These are phyloP conservation scores for Phytophthora litchii DNA, from an alignment of 352 stramenopile genomes.

Conservation along the genomic window DNA sequence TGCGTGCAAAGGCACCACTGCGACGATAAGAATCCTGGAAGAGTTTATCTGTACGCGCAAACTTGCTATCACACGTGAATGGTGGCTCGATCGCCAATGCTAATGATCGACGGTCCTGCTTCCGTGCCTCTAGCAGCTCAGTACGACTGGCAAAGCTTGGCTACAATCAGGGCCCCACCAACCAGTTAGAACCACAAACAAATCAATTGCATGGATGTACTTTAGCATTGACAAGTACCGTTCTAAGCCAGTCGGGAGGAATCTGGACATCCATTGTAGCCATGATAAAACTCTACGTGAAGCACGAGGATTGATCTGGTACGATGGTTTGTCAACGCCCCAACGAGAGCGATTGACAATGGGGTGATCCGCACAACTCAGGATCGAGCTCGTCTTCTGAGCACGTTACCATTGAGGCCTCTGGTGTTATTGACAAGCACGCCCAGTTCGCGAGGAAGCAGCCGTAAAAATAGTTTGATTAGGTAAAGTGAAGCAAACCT, in stretches of 20 bases:
- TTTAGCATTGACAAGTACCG: constrained; percentile 22
- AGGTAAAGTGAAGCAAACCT: not conserved
- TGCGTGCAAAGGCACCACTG: constrained; percentile 52
- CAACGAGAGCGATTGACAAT: constrained; percentile 15
- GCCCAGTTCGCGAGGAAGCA: constrained; percentile 20
- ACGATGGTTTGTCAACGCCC: not conserved
- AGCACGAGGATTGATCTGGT: not conserved
- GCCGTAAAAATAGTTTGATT: constrained; percentile 18
- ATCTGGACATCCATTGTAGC: constrained; percentile 45
- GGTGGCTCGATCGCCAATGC: constrained; percentile 33
- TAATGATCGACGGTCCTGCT: constrained; percentile 46
- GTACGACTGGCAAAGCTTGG: constrained; percentile 49
- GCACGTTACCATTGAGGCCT: not conserved
- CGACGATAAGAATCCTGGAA: constrained; percentile 56
- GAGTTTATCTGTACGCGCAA: constrained; percentile 50
- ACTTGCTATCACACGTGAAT: constrained; percentile 44
- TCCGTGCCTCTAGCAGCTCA: constrained; percentile 52
- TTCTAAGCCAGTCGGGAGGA: constrained; percentile 58
- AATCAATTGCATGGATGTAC: too few relatives aligned
- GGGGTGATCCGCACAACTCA: not conserved
- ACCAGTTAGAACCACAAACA: too few relatives aligned
- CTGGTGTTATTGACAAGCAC: constrained; percentile 2
- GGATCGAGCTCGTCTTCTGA: not conserved
- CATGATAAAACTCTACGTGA: constrained; percentile 22
- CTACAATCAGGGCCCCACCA: constrained; percentile 28